Evolutionary conservation across 805 yeast species (phyloP), one percentile per base, ranked within the genome.

Genomic region (Metschnikowia bowlesiae): DNA sequence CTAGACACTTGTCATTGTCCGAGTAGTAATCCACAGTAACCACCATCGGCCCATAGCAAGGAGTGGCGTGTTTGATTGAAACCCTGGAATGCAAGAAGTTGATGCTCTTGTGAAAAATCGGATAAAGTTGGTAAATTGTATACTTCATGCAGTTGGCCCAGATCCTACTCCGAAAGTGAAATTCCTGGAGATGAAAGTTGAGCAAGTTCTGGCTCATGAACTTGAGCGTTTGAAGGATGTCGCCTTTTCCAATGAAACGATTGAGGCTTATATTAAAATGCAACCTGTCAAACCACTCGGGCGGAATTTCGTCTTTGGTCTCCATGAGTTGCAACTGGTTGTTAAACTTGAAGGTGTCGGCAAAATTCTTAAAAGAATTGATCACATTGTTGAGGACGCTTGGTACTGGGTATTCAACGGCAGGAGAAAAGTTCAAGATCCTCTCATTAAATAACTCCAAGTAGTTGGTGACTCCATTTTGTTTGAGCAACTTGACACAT

Each of bases 1-100:
- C 99, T 39, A 95, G 68, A 8, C 96, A 84, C 62, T 87, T 85
- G 64, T 95, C 99, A 51, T 85, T 87, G 44, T 89, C 96, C 73
- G 96, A 83, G 63, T 92, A 94, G 62, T 78, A 95, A 53, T 91
- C 97, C 44, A 91, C 84, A 1, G 84, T 81, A 33, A 88, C 82
- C n/a, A 83, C 73, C 49, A 82, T 89, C 0, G 99, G 99, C 0
- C 98, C 98, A 38, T 83, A 73, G 61, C 99, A 94, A 0, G 97
- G 97, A 0, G 96, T 89, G 0, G 95, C 87, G 38, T 89, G 86
- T 59, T 84, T 85, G 8, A 84, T 80, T 3, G 92, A 87, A 0
- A 90, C 92, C 70, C 89, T 81, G 1, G 96, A 87, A 60, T 86
- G 89, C 26, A 92, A 70, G 11, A 89, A 80, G 6, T 87, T 80